Evolutionary conservation across 306 rosid genomes (phyloP), one percentile per base, ranked within the genome.

Genomic region (Senna tora): DNA sequence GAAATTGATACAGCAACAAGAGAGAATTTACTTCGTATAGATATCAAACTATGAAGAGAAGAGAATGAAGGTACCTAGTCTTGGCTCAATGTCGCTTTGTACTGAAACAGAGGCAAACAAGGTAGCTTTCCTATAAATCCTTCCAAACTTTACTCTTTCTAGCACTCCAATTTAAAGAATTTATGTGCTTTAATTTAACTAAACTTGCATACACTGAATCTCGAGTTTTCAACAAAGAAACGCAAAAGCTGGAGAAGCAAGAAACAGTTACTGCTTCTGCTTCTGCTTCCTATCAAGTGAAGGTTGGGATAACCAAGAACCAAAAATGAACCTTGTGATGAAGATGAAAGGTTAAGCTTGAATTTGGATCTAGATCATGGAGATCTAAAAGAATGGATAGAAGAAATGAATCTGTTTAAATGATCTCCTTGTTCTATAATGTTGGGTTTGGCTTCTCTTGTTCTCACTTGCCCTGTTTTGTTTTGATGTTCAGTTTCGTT

Each of bases 361-460:
- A 52, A 42, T 65, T 36, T 65, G 77, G 69, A 17, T 7, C 46
- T 65, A 1, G 74, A 71, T 46, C 64, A 71, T 64, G 38, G 55
- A 65, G 73, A 72, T 77, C 84, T 75, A 75, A 80, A 79, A 79
- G 68, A 77, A 79, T 52, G 71, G 28, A 55, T 63, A 21, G 46
- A 77, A 64, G 79, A 39, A 55, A 41, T 1, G 46, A 41, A 55
- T 19, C 49, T 7, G 52, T 68, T 22, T 42, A 41, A 28, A 53
- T n/a, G 21, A 66, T 66, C 72, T 39, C 68, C 17, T 20, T 45
- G 71, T 32, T 64, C 38, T 61, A 38, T 53, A 55, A 66, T 19
- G 47, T 49, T 72, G 20, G n/a, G 39, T 30, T 73, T 53, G 65
- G 28, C 38, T 65, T 65, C 55, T 43, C 67, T 22, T 22, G 39